Percentiles rank a stretch among this genome's conserved stretches.
These are phyloP conservation scores for Cymbopogon citratus DNA, from an alignment of 176 grass and related monocot genomes.

Conservation along the genomic window DNA sequence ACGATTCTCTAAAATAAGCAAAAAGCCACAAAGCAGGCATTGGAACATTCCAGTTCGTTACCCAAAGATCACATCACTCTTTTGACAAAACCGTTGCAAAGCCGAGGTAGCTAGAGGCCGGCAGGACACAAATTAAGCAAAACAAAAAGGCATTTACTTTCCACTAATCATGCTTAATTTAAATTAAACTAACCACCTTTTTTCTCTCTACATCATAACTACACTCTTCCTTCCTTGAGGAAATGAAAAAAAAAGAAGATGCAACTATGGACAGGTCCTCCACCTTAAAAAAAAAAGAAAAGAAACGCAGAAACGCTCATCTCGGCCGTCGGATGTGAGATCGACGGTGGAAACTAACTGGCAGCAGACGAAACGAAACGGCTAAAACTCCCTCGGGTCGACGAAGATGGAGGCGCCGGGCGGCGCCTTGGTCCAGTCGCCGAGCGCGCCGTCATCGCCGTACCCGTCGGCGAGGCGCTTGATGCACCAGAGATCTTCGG, in stretches of 20 bases:
- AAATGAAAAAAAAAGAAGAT: neutral
- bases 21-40: neutral
- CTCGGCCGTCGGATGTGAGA: neutral
- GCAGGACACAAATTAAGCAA: too few relatives aligned
- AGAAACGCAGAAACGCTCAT: neutral
- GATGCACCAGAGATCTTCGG: constrained; percentile 90
- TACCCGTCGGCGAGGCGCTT: constrained; percentile 64
- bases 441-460: constrained; percentile 30
- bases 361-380: neutral
- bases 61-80: neutral
- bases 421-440: constrained; percentile 69
- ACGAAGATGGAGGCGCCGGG: constrained; percentile 65
- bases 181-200: neutral
- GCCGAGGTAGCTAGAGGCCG: too few relatives aligned
- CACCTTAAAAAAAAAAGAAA: neutral
- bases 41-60: constrained; percentile 11
- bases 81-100: neutral
- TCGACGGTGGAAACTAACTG: neutral
- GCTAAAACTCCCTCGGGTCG: constrained; percentile 83
- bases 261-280: neutral
- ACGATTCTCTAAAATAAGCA: neutral
- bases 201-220: neutral
- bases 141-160: neutral
- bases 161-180: neutral
- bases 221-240: too few relatives aligned